These are phyloP conservation scores for Neoboletus subvelutipes DNA, from an alignment of 768 basidiomycete genomes.

Conservation along the genomic window DNA sequence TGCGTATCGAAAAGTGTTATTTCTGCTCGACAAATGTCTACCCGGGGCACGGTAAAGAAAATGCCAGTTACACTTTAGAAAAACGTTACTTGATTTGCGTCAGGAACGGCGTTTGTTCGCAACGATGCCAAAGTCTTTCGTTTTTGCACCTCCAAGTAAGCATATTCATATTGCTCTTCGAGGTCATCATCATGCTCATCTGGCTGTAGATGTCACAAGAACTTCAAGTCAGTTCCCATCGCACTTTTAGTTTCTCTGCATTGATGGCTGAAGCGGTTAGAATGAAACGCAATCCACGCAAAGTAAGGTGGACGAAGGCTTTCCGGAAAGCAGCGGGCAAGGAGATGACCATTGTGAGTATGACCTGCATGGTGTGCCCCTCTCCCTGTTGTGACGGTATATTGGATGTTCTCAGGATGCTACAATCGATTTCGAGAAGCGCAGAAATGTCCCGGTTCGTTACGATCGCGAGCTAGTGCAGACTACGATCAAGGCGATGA, in stretches of 20 bases:
- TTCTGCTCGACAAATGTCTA: constrained; percentile 98
- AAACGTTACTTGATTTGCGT: not conserved
- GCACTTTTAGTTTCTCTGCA: not conserved
- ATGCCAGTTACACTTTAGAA: not conserved
- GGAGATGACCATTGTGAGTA: constrained; percentile 94
- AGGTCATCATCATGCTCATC: constrained; percentile 7
- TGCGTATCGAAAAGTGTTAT: constrained; percentile 98
- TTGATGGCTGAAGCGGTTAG: constrained; percentile 38
- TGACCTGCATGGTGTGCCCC: constrained; percentile 3
- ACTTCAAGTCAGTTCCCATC: constrained; percentile 81
- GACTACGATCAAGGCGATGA: constrained; percentile 96
- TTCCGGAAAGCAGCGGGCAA: constrained; percentile 98
- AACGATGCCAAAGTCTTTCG: constrained; percentile 98
- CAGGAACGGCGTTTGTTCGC: constrained; percentile 92
- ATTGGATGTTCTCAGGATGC: constrained; percentile 66
- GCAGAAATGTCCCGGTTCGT: constrained; percentile 94
- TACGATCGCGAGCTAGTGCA: constrained; percentile 93
- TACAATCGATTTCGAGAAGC: constrained; percentile 98
- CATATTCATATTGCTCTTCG: constrained; percentile 7
- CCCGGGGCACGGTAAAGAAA: constrained; percentile 81
- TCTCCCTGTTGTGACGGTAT: not conserved
- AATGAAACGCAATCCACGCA: constrained; percentile 99
- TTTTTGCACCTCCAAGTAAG: constrained; percentile 96
- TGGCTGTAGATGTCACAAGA: constrained; percentile 85
- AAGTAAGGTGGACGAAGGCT: constrained; percentile 99